Percentiles rank a stretch among this genome's conserved stretches.
Conservation (phyloP, 108 stramenopile species). For the Fragilariopsis cylindrus region DNA sequence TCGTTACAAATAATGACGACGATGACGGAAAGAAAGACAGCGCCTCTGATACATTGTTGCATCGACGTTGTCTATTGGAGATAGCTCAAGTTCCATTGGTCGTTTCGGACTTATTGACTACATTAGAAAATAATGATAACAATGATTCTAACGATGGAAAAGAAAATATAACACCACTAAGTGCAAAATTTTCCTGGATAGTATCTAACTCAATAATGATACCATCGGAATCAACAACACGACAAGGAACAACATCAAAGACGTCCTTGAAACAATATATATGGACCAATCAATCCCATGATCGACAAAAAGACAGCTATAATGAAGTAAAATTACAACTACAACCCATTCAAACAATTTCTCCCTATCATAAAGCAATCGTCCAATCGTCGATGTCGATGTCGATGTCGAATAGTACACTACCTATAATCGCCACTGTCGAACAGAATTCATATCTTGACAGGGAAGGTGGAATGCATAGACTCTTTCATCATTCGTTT, state of each 20-base stretch:
- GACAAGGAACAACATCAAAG: background rate
- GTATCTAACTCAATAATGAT: background rate
- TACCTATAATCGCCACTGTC: no score
- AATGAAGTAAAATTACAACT: background rate
- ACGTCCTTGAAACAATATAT: background rate
- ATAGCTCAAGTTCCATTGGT: background rate
- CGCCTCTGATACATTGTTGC: background rate
- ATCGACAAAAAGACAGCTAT: background rate
- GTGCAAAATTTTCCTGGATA: background rate
- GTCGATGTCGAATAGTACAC: background rate
- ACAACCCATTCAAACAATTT: background rate
- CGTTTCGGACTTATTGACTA: background rate
- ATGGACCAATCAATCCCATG: background rate
- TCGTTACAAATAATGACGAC: no score
- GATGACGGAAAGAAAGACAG: background rate
- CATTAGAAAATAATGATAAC: background rate
- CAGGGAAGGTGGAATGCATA: conserved; percentile 32
- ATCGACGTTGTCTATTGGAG: background rate
- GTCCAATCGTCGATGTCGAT: background rate
- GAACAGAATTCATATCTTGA: background rate
- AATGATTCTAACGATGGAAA: no score
- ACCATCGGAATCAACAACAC: no score
- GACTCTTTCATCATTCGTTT: conserved; percentile 16
- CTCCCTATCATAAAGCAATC: conserved; percentile 7
- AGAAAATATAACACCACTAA: no score